Base-by-base conservation (phyloP, 345 rosid species). In the Arabis alpina region DNA sequence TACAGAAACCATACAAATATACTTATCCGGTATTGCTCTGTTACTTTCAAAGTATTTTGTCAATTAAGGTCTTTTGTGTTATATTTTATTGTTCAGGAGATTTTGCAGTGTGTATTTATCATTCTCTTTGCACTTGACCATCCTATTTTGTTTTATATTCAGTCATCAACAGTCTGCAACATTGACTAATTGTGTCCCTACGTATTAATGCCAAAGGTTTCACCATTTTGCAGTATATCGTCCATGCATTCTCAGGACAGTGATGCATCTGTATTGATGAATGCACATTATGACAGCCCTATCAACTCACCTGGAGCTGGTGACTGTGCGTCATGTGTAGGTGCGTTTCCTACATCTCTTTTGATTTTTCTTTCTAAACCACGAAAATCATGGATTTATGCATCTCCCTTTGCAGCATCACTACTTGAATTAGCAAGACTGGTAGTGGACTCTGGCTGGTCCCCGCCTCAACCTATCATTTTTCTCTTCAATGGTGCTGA, bases 251-350 rank as follows among this genome's bases (percentile, higher is more conserved):
- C 90, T 61, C 80, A 40, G 52, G 96, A 89, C 48, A 77, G 68
- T 5, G 98, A 88, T 44, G 80, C 96, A 6, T 85, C 99, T 4
- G 91, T 94, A 76, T 76, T 94, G 77, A 74, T 94, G 64, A 94
- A 94, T 87, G 99, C 96, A 34, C 98, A 94, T 83, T 94, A 81
- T 79, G 99, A 94, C 66, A 81, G 98, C 70, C 85, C 98, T 16
- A 86, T 92, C 45, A 92, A 88, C 52, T 94, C 99, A 9, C 96
- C 96, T 6, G 99, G 99, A 71, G 99, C 99, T 74, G 96, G 92
- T 53, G 99, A 94, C 66, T 94, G 99, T 77, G 99, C 83, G 62
- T 87, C 99, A 56, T 91, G 99, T 73, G 98, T 91, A 73, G 99
- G 99, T 94, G 65, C 25, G 97, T 70, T 55, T 56, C 9, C 5